Evolutionary conservation across 108 stramenopile species (phyloP), one percentile per base, ranked within the genome.

Genomic region (Pseudonitzschia delicatissima): DNA sequence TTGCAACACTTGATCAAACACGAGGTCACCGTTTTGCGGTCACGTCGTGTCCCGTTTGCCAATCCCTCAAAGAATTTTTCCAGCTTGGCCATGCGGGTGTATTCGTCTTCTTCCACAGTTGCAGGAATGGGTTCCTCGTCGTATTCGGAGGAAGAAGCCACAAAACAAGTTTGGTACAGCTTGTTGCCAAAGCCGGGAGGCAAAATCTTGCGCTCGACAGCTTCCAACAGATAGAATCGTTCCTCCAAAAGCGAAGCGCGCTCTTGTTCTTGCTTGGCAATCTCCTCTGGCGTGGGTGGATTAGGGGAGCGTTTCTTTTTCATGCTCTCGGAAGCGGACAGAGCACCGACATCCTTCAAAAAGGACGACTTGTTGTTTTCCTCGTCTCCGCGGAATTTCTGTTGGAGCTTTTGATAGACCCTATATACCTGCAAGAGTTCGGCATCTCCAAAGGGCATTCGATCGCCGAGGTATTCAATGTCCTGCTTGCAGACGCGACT

Each of bases 391-490:
- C 6, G 45, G 27, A 5, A 61, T 37, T 37, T 32, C 35, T 17
- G 0, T 25, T 61, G 25, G 0, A 66, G 34, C 15, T 44, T 0
- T 13, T 72, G 68, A 51, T 76, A 85, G 29, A 62, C 59, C 8
- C 72, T 58, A 55, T 81, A 77, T 33, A 85, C 51, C n/a, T 66
- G 63, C 6, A 67, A 9, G 4, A 85, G 44, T 72, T 85, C 84
- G 0, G 53, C 75, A 62, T 85, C 80, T 4, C 84, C 84, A 71
- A 81, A 85, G 4, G 84, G 84, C 62, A 76, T 59, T 44, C 77
- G 71, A 47, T 77, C 69, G 33, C 80, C 84, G 8, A 84, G 52
- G 42, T 76, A 70, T 57, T 68, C 53, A 40, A 83, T 72, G 63
- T 83, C 82, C 45, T 72, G 6, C 25, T n/a, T 80, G 74, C 20